A percentile compares a stretch with the other conserved stretches of the same genome.
Evolutionary conservation across 1,139 yeast species (phyloP).

Genomic region (Yamadazyma siamensis): DNA sequence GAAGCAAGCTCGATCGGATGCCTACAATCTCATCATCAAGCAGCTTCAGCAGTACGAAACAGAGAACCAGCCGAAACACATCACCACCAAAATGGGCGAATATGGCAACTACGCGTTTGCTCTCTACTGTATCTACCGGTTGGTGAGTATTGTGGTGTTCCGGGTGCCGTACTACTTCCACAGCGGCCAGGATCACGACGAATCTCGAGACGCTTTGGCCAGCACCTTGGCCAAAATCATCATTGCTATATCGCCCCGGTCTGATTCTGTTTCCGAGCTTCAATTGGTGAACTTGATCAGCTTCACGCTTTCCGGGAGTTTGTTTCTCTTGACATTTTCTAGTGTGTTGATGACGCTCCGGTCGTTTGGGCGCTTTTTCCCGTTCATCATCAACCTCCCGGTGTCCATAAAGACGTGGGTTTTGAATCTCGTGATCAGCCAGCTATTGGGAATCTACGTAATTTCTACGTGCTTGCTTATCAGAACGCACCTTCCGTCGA

Average conservation of each 20-base stretch:
- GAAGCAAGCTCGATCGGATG: slow-evolving; percentile 19
- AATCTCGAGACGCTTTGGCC: slow-evolving; percentile 56
- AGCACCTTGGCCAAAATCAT: slow-evolving; percentile 59
- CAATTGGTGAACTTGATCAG: slow-evolving; percentile 64
- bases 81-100: slow-evolving; percentile 5
- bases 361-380: slow-evolving; percentile 34
- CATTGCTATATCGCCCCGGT: slow-evolving; percentile 18
- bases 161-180: slow-evolving; percentile 31
- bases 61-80: slow-evolving; percentile 5
- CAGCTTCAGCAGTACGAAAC: slow-evolving; percentile 15
- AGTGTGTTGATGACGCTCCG: slow-evolving; percentile 54
- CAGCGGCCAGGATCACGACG: slow-evolving; percentile 9
- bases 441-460: slow-evolving; percentile 74
- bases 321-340: slow-evolving; percentile 67
- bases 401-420: slow-evolving; percentile 30
- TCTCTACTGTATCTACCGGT: slow-evolving; percentile 62
- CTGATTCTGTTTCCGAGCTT: slow-evolving; percentile 37
- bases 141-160: slow-evolving; percentile 44
- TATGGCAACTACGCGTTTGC: slow-evolving; percentile 39
- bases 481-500: slow-evolving; percentile 68
- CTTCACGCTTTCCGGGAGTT: slow-evolving; percentile 58
- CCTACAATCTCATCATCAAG: slow-evolving; percentile 29
- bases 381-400: slow-evolving; percentile 22
- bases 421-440: slow-evolving; percentile 55
- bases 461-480: slow-evolving; percentile 77